A percentile compares a stretch with the other conserved stretches of the same genome.
phyloP scores from a whole-genome alignment of 257 asterid genomes.

The Gentiana dahurica region DNA sequence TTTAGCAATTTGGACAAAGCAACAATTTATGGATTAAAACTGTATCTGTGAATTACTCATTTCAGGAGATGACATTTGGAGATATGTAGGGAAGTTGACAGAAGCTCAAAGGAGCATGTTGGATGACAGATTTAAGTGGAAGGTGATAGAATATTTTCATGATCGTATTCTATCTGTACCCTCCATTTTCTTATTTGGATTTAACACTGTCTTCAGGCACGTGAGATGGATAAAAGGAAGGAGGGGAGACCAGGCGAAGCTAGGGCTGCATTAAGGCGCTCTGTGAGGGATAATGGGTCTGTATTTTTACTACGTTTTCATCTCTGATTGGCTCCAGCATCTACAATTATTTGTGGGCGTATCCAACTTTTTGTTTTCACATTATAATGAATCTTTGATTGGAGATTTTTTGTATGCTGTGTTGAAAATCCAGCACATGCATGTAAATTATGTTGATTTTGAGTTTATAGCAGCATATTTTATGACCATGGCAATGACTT shows the following conservation, averaged over 20 bases:
- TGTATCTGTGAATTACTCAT: constrained; percentile 9
- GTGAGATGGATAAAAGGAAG: constrained; percentile 94
- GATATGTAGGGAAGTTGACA: constrained; percentile 85
- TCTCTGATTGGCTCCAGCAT: background rate
- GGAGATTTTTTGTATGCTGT: too few species aligned
- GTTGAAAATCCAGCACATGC: too few species aligned
- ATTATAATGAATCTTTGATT: too few species aligned
- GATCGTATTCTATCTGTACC: constrained; percentile 8
- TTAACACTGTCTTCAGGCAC: constrained; percentile 49
- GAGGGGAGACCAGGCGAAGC: constrained; percentile 98
- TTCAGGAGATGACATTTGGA: constrained; percentile 97
- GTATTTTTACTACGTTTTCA: constrained; percentile 2
- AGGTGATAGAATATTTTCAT: constrained; percentile 31
- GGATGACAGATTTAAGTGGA: constrained; percentile 98
- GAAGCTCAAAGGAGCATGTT: constrained; percentile 99
- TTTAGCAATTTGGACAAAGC: constrained; percentile 2
- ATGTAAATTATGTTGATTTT: too few species aligned
- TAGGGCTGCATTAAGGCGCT: constrained; percentile 86
- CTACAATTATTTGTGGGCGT: too few species aligned
- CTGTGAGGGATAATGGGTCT: constrained; percentile 95
- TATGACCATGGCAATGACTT: too few species aligned
- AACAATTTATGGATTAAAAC: too few species aligned
- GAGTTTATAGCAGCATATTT: too few species aligned
- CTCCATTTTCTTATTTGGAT: background rate
- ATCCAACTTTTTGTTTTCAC: too few species aligned